Evolutionary conservation across 306 rosid species (phyloP).

Genomic region (Cucurbita maxima): DNA sequence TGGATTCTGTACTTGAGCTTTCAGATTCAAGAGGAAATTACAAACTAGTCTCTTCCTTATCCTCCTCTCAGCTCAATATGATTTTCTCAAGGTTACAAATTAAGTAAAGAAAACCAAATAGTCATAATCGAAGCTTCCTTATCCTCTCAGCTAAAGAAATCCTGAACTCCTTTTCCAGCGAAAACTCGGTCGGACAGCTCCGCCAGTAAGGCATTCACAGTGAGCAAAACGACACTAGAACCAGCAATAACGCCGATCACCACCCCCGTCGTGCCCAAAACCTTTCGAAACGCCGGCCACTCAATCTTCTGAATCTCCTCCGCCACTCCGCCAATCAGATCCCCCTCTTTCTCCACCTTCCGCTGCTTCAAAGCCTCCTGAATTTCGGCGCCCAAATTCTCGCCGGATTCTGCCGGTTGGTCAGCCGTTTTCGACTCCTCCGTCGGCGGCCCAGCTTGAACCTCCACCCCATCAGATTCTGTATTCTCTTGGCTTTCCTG

Average conservation of each 20-base stretch:
- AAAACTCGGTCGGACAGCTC: conserved; percentile 60
- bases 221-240: conserved; percentile 78
- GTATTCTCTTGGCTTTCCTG: conserved; percentile 46
- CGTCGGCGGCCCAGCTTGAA: neutral
- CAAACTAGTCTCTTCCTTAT: neutral
- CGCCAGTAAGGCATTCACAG: conserved; percentile 65
- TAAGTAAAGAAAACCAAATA: neutral
- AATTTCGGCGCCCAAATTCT: conserved; percentile 47
- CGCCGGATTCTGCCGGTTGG: conserved; percentile 11
- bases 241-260: conserved; percentile 70
- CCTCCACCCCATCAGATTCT: conserved; percentile 17
- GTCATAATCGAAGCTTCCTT: neutral
- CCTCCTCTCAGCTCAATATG: no score
- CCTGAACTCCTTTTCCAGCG: conserved; percentile 71
- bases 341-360: conserved; percentile 31
- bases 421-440: conserved; percentile 9
- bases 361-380: conserved; percentile 64
- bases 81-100: neutral
- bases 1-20: neutral
- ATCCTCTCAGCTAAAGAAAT: conserved; percentile 39
- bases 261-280: conserved; percentile 75
- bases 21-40: neutral
- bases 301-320: conserved; percentile 65
- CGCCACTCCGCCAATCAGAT: conserved; percentile 48
- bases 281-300: conserved; percentile 81